phyloP scores from a whole-genome alignment of 148 eudicot species.

The Chenopodium album region DNA sequence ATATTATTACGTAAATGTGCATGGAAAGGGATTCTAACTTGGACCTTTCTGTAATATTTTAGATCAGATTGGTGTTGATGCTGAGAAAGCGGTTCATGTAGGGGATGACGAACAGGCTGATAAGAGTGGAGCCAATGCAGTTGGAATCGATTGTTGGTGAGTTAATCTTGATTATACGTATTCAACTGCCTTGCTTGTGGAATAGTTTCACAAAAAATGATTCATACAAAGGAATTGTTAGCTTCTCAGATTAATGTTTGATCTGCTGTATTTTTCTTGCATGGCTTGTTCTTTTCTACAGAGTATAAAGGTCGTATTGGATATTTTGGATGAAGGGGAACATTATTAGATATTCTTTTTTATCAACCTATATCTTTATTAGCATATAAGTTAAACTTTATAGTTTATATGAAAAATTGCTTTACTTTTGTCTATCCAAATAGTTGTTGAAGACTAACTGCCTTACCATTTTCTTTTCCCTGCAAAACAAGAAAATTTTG shows the following conservation, averaged over 20 bases:
- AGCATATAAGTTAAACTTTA: too few relatives aligned
- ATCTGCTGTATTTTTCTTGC: too few relatives aligned
- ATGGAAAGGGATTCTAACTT: not conserved
- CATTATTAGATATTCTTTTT: too few relatives aligned
- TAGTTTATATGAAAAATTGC: not conserved
- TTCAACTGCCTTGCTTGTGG: too few relatives aligned
- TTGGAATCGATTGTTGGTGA: constrained; percentile 88
- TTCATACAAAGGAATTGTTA: too few relatives aligned
- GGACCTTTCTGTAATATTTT: constrained; percentile 15
- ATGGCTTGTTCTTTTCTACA: too few relatives aligned
- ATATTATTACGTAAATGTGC: not conserved
- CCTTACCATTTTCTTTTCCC: not conserved
- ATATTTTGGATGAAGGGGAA: too few relatives aligned
- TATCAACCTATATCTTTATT: too few relatives aligned
- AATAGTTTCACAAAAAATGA: too few relatives aligned
- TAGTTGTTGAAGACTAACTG: not conserved
- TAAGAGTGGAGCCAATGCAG: constrained; percentile 75
- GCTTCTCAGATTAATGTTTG: too few relatives aligned
- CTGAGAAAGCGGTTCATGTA: constrained; percentile 68
- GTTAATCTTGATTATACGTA: not conserved
- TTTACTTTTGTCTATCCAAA: not conserved
- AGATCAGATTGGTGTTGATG: constrained; percentile 60
- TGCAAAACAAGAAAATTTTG: not conserved
- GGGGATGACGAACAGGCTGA: constrained; percentile 89
- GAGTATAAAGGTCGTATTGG: too few relatives aligned